Conservation (phyloP, 345 rosid species). For the Kandelia obovata region DNA sequence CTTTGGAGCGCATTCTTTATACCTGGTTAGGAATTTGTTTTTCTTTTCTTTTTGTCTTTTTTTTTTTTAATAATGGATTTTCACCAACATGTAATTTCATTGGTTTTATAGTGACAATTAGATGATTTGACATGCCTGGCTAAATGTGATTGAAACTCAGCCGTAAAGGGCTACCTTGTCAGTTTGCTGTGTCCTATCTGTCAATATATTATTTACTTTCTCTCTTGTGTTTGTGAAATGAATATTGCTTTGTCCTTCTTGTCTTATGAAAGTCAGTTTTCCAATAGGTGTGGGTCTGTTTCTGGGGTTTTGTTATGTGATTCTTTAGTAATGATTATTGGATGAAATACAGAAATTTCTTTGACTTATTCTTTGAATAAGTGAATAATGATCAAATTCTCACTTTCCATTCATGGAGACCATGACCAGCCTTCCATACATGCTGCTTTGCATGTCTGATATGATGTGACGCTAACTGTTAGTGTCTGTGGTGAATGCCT, state of each 20-base stretch:
- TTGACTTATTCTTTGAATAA: too few species aligned
- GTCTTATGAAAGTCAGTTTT: too few species aligned
- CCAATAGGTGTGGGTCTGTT: too few species aligned
- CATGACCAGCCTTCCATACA: not conserved
- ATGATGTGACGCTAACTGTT: not conserved
- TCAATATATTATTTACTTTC: too few species aligned
- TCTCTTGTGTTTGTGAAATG: not conserved
- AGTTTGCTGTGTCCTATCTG: too few species aligned
- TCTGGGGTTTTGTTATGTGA: too few species aligned
- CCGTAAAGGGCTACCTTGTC: too few species aligned
- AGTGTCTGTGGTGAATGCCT: not conserved
- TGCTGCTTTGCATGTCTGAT: not conserved
- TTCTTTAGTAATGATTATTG: too few species aligned
- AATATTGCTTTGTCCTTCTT: not conserved
- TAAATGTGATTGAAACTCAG: not conserved
- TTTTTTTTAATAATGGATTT: not conserved
- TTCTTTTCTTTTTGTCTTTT: not conserved
- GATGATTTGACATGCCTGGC: not conserved
- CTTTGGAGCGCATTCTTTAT: constrained; percentile 96
- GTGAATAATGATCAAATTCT: too few species aligned
- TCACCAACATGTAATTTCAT: not conserved
- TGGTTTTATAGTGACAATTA: not conserved
- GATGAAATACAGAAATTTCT: too few species aligned
- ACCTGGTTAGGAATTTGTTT: constrained; percentile 62
- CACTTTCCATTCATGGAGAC: too few species aligned